Evolutionary conservation across 106 monocot species (phyloP).

Genomic region (Agapanthus africanus): DNA sequence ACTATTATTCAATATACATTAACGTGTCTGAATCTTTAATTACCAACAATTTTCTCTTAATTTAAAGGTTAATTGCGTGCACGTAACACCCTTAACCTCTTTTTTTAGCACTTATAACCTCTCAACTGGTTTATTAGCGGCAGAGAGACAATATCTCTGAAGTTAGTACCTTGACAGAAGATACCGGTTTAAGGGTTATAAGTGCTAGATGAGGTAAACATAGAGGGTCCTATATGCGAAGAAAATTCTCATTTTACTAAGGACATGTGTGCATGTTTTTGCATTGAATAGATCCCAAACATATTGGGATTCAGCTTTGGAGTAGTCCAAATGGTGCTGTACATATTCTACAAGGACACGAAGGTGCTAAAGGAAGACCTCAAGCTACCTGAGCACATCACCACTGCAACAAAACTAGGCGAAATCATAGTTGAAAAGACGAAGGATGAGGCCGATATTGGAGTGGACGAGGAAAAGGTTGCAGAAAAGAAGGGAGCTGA

Average conservation of each 20-base stretch:
- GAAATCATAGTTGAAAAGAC: no score
- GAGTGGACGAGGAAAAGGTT: background rate
- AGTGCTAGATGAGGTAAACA: no score
- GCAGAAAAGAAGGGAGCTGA: background rate
- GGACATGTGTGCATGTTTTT: background rate
- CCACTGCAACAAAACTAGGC: background rate
- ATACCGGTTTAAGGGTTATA: no score
- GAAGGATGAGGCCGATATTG: background rate
- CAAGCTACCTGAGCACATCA: constrained; percentile 7
- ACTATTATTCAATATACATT: background rate
- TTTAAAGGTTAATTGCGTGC: no score
- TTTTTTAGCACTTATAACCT: no score
- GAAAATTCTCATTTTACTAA: background rate
- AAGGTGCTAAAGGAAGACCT: constrained; percentile 1
- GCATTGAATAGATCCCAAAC: constrained; percentile 41
- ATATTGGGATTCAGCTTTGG: constrained; percentile 64
- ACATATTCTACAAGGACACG: constrained; percentile 30
- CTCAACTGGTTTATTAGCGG: no score
- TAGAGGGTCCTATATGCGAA: no score
- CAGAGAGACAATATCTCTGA: no score
- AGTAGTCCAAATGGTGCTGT: constrained; percentile 54
- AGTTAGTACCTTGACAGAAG: no score
- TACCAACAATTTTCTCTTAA: background rate
- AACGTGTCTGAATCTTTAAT: background rate
- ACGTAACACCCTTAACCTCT: no score